Base-by-base conservation (phyloP, 257 asterid genomes). In the Galeopsis tetrahit region DNA sequence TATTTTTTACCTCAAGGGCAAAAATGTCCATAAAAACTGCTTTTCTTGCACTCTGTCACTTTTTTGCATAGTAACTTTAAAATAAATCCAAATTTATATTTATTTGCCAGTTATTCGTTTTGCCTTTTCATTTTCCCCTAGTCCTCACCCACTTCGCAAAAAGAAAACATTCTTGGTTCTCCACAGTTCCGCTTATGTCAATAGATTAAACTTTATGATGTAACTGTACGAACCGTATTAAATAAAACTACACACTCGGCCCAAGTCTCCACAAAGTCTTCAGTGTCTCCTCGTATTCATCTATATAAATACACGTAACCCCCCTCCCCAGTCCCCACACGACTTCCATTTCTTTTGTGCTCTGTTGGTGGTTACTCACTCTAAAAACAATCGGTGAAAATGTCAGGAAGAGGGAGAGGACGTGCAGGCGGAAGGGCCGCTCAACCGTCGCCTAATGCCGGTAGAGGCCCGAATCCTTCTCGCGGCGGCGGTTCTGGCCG, bases 401-500 rank as follows among this genome's bases (percentile, higher is more conserved):
- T 83, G 87, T 77, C 87, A 3, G 81, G 77, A 1, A 52, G 82
- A 69, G 76, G 75, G 0, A 31, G 69, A 4, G 63, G 67, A 28
- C 76, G 83, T 1, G 76, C 76, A 2, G 69, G 78, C 2, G 63
- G 77, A 2, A 80, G 88, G 2, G 65, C 83, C 10, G 79, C 77
- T 2, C 61, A 63, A 9, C 77, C 70, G 63, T 4, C 68, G 15
- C 40, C 75, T 0, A 46, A 49, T 10, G 73, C 44, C 1, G 87
- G 85, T 5, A 70, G 87, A 0, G 85, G 80, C 1, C 71, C 49
- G 14, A 71, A 70, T 28, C 56, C 49, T 43, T 32, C 76, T 15
- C 72, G 78, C 33, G 80, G 76, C 10, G 83, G 82, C 3, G 71
- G 85, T 3, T 34, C 73, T 2, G 84, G 85, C 2, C 83, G 81